phyloP scores from a whole-genome alignment of 805 yeast species.

The Wickerhamiella azymoides region DNA sequence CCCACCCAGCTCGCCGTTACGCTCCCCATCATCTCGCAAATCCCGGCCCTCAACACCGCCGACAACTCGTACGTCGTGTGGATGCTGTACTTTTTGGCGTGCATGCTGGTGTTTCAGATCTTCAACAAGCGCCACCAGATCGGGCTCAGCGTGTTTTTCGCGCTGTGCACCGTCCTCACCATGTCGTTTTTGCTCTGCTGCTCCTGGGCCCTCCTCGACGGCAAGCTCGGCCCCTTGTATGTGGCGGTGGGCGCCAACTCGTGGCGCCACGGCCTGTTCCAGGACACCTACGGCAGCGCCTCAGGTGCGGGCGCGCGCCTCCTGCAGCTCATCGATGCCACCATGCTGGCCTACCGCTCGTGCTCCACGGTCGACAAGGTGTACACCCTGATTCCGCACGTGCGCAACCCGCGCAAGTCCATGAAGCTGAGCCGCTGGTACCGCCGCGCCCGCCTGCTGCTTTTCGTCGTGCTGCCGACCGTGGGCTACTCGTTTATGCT shows the following conservation, averaged over 20 bases:
- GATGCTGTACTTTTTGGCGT: slow-evolving; percentile 11
- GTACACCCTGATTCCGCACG: slow-evolving; percentile 14
- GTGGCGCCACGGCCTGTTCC: slow-evolving; percentile 33
- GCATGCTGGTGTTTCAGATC: neutral
- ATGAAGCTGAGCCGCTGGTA: slow-evolving; percentile 9
- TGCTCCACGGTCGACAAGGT: slow-evolving; percentile 12
- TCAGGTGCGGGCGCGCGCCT: slow-evolving; percentile 9
- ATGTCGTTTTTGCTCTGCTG: slow-evolving; percentile 31
- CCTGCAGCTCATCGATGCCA: slow-evolving; percentile 10
- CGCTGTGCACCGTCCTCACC: neutral
- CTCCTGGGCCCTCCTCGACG: slow-evolving; percentile 52
- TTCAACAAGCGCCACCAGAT: neutral
- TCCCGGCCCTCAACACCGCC: slow-evolving; percentile 32
- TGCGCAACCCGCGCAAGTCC: slow-evolving; percentile 16
- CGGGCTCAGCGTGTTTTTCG: slow-evolving; percentile 4
- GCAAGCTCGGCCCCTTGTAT: slow-evolving; percentile 36
- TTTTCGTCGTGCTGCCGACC: slow-evolving; percentile 8
- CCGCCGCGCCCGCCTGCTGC: slow-evolving; percentile 5
- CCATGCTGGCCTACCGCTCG: slow-evolving; percentile 4
- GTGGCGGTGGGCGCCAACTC: slow-evolving; percentile 48
- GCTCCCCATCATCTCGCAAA: slow-evolving; percentile 56
- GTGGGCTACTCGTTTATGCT: neutral
- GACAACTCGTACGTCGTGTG: slow-evolving; percentile 21
- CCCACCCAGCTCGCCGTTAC: slow-evolving; percentile 71
- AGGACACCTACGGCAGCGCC: neutral